Percentiles rank a stretch among this genome's conserved stretches.
These are phyloP conservation scores for Vitis hybrid DNA, from an alignment of 177 flowering plant genomes.

Conservation along the genomic window DNA sequence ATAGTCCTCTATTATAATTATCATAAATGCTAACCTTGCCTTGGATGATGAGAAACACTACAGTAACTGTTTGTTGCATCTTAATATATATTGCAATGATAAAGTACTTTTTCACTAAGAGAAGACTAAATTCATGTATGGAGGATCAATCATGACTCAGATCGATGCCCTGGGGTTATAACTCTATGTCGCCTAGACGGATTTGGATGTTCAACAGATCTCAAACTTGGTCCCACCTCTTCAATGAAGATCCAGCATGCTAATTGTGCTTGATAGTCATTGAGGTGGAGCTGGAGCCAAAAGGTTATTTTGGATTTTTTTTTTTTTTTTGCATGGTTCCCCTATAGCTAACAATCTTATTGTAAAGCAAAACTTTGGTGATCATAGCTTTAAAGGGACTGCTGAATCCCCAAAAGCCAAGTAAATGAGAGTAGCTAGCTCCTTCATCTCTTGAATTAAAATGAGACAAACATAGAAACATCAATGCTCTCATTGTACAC, in stretches of 20 bases:
- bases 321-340: too few species aligned
- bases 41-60: not conserved
- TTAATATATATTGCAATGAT: not conserved
- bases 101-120: not conserved
- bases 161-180: too few species aligned
- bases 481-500: not conserved
- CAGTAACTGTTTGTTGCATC: not conserved
- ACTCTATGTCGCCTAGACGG: too few species aligned
- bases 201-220: too few species aligned
- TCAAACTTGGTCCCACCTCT: constrained; percentile 4
- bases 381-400: not conserved
- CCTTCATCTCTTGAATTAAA: too few species aligned
- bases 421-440: not conserved
- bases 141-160: not conserved
- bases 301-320: not conserved
- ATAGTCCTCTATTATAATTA: not conserved
- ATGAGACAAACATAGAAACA: not conserved
- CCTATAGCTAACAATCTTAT: too few species aligned
- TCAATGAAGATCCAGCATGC: constrained; percentile 5
- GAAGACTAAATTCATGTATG: not conserved
- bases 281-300: constrained; percentile 2
- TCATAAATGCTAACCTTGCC: not conserved
- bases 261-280: not conserved
- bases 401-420: not conserved
- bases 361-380: not conserved